Percentiles rank a stretch among this genome's conserved stretches.
These are phyloP conservation scores for Biscogniauxia sp. DNA, from an alignment of 2,329 filamentous ascomycete genomes.

Conservation along the genomic window DNA sequence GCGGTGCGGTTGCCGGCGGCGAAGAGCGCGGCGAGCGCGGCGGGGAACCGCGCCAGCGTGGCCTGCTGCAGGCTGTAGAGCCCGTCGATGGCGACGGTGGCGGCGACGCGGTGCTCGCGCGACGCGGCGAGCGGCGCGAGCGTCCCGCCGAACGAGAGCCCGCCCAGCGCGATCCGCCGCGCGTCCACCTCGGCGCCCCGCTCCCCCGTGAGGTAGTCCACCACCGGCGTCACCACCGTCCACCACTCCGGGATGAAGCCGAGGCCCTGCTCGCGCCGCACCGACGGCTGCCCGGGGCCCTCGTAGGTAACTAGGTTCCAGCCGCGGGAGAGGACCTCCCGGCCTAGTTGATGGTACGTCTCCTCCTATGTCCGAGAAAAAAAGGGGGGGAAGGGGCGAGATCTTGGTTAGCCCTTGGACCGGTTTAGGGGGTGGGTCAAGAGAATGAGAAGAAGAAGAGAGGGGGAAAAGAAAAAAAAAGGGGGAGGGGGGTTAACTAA, in stretches of 20 bases:
- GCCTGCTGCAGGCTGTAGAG: conserved; percentile 15
- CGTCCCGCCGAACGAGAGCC: conserved; percentile 31
- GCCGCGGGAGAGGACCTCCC: conserved; percentile 27
- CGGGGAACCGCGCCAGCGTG: conserved; percentile 1
- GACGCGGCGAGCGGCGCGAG: conserved; percentile 31
- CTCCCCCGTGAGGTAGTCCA: conserved; percentile 11
- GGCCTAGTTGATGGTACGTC: conserved; percentile 31
- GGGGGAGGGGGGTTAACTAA: too few species aligned
- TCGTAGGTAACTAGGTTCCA: conserved; percentile 36
- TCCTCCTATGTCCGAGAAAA: conserved; percentile 28
- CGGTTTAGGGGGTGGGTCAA: too few species aligned
- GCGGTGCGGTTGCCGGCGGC: conserved; percentile 10
- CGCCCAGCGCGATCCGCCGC: conserved; percentile 26
- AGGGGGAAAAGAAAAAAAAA: too few species aligned
- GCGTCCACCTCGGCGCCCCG: conserved; percentile 21
- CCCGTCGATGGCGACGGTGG: conserved; percentile 31
- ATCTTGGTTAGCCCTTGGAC: too few species aligned
- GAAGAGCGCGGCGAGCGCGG: not conserved
- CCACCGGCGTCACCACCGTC: conserved; percentile 31
- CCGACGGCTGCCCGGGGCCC: conserved; percentile 36
- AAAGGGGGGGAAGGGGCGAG: too few species aligned
- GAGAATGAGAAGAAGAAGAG: too few species aligned
- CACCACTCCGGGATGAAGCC: conserved; percentile 39
- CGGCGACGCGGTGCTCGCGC: conserved; percentile 33
- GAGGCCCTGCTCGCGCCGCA: conserved; percentile 32